Base-by-base conservation (phyloP, 2,329 filamentous ascomycete genomes). In the Talaromyces sp. region DNA sequence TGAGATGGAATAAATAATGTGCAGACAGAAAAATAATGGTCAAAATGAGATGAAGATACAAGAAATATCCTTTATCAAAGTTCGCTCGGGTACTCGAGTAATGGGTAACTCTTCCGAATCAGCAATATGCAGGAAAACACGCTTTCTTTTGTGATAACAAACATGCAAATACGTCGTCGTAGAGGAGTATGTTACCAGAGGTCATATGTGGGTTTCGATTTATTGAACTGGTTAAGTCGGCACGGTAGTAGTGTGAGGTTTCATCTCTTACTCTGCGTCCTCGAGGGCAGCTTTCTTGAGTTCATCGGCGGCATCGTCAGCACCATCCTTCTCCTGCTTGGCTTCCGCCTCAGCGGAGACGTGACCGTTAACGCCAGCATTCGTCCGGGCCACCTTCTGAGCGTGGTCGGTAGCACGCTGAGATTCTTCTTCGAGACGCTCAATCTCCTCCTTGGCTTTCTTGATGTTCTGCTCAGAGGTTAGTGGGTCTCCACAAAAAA, bases 381-480 rank as follows among this genome's bases (percentile, higher is more conserved):
- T 78, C 64, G 77, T 76, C 58, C 76, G 67, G 1, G 80, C 76
- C 19, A 77, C 77, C 71, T 84, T 83, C 73, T 81, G 81, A 28
- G 75, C 76, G 48, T 55, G 45, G 45, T 70, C 76, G 64, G 73
- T 76, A 62, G 74, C 76, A 62, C 76, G 75, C 63, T 80, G 80
- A 61, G 63, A 85, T 72, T 97, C 93, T 57, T 81, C 78, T 66
- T 87, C 84, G 43, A 97, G 84, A 65, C 87, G 86, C 72, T 92
- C 90, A 63, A 99, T 95, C 75, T 97, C 91, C 76, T 93, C 93
- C 81, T 96, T 89, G 61, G 94, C 94, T 77, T 97, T 96, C 63
- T 91, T 89, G 61, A 97, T 88, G 81, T 99, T 99, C 94, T 97
- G 69, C 28, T 77, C 69, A 59, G 64, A 63, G 56, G 58, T 64